phyloP scores from a whole-genome alignment of 352 stramenopile species.

The Phytophthora cactorum region DNA sequence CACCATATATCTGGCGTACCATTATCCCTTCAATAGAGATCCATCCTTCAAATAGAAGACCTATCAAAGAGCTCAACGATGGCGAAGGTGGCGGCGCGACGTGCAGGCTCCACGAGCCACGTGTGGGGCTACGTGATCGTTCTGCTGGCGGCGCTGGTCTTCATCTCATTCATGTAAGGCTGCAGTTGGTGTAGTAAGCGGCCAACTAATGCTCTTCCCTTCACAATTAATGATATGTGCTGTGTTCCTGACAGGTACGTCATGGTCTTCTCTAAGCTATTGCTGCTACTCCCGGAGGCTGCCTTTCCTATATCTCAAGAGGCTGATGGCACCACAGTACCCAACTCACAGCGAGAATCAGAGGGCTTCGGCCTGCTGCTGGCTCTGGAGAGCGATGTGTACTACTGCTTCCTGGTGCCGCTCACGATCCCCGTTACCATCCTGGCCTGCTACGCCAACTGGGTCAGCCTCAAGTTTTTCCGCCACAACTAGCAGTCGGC shows the following conservation, averaged over 20 bases:
- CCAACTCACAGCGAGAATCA: slow-evolving; percentile 25
- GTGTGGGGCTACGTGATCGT: slow-evolving; percentile 87
- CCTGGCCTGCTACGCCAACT: slow-evolving; percentile 81
- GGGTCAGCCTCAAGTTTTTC: slow-evolving; percentile 90
- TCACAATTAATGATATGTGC: background rate
- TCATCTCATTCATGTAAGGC: slow-evolving; percentile 71
- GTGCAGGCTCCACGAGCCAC: slow-evolving; percentile 72
- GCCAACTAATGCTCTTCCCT: background rate
- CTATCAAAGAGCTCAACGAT: background rate
- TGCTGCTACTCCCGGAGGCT: background rate
- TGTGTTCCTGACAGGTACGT: slow-evolving; percentile 52
- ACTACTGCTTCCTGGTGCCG: slow-evolving; percentile 83
- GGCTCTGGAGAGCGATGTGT: slow-evolving; percentile 66
- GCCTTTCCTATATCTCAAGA: background rate
- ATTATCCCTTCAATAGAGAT: no score
- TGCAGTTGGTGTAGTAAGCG: background rate
- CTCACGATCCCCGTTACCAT: slow-evolving; percentile 82
- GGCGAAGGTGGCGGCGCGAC: slow-evolving; percentile 37
- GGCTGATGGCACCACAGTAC: background rate
- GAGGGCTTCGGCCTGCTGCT: slow-evolving; percentile 27
- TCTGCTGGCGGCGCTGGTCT: slow-evolving; percentile 47
- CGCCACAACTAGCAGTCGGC: slow-evolving; percentile 68
- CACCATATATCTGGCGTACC: no score
- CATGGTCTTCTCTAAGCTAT: slow-evolving; percentile 65
- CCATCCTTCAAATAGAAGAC: no score